Percentiles rank a stretch among this genome's conserved stretches.
Conservation (phyloP, 2,329 filamentous ascomycete genomes). For the Paecilomyces sp. region DNA sequence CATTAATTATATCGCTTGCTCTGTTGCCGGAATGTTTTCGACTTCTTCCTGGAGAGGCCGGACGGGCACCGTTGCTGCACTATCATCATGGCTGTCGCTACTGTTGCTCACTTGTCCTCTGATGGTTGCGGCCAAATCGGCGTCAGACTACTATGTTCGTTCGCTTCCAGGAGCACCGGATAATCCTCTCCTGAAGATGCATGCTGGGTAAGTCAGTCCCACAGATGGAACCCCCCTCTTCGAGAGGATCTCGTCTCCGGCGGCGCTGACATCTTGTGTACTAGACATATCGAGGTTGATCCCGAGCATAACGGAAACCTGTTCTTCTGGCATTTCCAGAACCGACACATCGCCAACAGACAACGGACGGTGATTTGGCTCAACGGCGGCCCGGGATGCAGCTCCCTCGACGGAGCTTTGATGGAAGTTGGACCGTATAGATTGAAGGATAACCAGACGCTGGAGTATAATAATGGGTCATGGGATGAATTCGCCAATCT, state of each 20-base stretch:
- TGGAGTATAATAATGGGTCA: constrained; percentile 82
- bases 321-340: constrained; percentile 98
- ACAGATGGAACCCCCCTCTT: not conserved
- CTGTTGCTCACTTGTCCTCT: constrained; percentile 17
- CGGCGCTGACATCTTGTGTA: constrained; percentile 3
- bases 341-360: constrained; percentile 85
- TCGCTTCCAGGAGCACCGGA: constrained; percentile 77
- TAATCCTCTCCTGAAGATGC: constrained; percentile 83
- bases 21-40: not conserved
- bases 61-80: not conserved
- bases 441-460: constrained; percentile 62
- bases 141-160: constrained; percentile 85
- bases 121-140: constrained; percentile 42
- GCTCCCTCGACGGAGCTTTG: constrained; percentile 90
- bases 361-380: constrained; percentile 93
- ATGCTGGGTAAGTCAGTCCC: constrained; percentile 69
- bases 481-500: constrained; percentile 99
- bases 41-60: not conserved
- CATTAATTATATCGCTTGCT: not conserved
- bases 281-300: constrained; percentile 83
- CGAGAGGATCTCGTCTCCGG: constrained; percentile 1
- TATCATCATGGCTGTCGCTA: constrained; percentile 12
- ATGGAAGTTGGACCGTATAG: constrained; percentile 96
- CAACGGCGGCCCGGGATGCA: constrained; percentile 94
- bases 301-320: constrained; percentile 82